Percentiles rank a stretch among this genome's conserved stretches.
phyloP scores from a whole-genome alignment of 2,329 filamentous ascomycete genomes.

The Hymenoscyphus fraxineus region DNA sequence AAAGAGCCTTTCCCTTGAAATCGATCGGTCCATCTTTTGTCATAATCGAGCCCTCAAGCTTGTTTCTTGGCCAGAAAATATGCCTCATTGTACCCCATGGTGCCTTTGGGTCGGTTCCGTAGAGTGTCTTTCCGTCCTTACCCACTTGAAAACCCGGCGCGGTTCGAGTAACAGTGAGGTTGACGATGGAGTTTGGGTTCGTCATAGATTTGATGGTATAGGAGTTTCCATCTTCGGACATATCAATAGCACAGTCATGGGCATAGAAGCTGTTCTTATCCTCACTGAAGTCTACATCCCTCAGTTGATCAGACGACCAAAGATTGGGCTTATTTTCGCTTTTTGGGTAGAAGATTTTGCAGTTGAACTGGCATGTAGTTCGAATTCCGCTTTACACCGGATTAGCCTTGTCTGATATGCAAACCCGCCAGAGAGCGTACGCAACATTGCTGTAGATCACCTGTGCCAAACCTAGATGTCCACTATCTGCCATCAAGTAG shows the following conservation, averaged over 20 bases:
- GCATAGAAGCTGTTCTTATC: conserved; percentile 81
- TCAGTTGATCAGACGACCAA: conserved; percentile 79
- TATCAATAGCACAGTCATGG: conserved; percentile 76
- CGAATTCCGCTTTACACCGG: conserved; percentile 67
- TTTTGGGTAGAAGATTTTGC: conserved; percentile 78
- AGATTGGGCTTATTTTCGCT: conserved; percentile 66
- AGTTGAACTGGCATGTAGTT: conserved; percentile 89
- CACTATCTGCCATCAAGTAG: conserved; percentile 79
- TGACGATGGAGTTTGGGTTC: conserved; percentile 76
- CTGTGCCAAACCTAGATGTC: conserved; percentile 75
- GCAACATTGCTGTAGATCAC: conserved; percentile 97
- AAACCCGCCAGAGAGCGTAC: conserved; percentile 50
- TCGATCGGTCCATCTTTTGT: conserved; percentile 79
- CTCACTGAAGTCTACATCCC: conserved; percentile 78
- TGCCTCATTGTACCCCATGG: conserved; percentile 95
- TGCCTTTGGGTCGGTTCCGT: conserved; percentile 77
- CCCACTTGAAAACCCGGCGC: conserved; percentile 82
- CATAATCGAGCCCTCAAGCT: conserved; percentile 76
- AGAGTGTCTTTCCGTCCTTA: conserved; percentile 77
- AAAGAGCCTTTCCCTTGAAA: conserved; percentile 75
- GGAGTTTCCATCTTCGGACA: conserved; percentile 76
- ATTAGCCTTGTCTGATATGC: conserved; percentile 26
- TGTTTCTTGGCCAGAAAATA: conserved; percentile 88
- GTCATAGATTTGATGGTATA: conserved; percentile 90
- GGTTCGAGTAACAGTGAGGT: conserved; percentile 72